Evolutionary conservation across 192 early-diverging fungal genomes (phyloP).

Genomic region (Coemansia biformis): DNA sequence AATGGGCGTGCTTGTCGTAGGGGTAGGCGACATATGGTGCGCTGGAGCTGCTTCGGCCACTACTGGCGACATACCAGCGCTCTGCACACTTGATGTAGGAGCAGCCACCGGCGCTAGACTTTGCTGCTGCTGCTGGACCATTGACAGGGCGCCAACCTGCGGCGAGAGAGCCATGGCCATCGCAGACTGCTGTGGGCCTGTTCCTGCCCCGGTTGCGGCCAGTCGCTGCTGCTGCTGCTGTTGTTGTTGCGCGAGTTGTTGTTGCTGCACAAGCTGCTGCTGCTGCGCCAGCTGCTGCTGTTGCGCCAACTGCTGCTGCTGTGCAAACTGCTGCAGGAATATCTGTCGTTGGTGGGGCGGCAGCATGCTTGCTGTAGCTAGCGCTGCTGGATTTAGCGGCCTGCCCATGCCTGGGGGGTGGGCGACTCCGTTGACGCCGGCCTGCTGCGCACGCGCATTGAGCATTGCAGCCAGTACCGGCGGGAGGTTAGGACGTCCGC

Average conservation of each 20-base stretch:
- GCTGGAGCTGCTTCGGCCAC: constrained; percentile 1
- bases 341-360: constrained; percentile 44
- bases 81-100: constrained; percentile 1
- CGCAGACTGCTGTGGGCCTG: constrained; percentile 7
- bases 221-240: constrained; percentile 14
- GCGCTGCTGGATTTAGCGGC: constrained; percentile 17
- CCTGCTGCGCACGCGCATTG: constrained; percentile 33
- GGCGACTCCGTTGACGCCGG: constrained; percentile 11
- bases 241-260: no score
- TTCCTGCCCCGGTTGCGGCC: background rate
- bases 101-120: constrained; percentile 7
- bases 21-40: constrained; percentile 13
- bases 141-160: constrained; percentile 8
- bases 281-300: constrained; percentile 1
- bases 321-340: constrained; percentile 30
- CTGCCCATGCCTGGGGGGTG: constrained; percentile 9
- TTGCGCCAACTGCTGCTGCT: constrained; percentile 36
- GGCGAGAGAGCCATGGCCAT: constrained; percentile 16
- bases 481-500: constrained; percentile 26
- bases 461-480: constrained; percentile 39
- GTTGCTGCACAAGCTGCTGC: no score
- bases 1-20: constrained; percentile 5
- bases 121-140: constrained; percentile 23
- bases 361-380: constrained; percentile 24
- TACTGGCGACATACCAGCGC: constrained; percentile 9